Evolutionary conservation across 306 rosid species (phyloP).

Genomic region (Castanospermum australe): DNA sequence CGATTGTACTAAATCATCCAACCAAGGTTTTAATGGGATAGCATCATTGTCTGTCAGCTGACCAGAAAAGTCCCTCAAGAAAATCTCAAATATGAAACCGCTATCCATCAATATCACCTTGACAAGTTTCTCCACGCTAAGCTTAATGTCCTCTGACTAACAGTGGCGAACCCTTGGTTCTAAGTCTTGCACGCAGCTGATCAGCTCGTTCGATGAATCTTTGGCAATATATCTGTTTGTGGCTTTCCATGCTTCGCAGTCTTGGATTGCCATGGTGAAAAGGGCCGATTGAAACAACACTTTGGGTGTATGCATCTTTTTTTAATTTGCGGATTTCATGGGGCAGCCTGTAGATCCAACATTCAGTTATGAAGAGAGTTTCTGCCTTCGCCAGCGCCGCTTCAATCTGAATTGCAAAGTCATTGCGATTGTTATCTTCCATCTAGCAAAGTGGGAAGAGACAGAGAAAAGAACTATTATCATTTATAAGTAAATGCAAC

Average conservation of each 20-base stretch:
- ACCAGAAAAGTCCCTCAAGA: not conserved
- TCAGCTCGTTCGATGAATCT: not conserved
- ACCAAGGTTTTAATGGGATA: not conserved
- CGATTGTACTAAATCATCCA: fast-evolving
- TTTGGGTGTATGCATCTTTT: not conserved
- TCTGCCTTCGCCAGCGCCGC: not conserved
- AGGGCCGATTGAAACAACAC: conserved; percentile 4
- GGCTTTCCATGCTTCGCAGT: not conserved
- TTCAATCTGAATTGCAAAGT: not conserved
- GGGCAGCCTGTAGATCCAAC: not conserved
- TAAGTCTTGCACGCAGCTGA: not conserved
- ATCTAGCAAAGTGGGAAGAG: not conserved
- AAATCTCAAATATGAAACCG: not conserved
- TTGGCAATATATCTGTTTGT: not conserved
- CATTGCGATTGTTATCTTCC: not conserved
- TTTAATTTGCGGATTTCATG: not conserved
- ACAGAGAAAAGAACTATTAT: not conserved
- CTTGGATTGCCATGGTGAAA: not conserved
- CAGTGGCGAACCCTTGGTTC: not conserved
- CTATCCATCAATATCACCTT: not conserved
- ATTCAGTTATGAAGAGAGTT: not conserved
- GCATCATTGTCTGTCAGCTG: not conserved
- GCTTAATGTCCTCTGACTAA: not conserved
- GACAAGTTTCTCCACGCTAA: not conserved
- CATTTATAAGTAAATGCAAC: no score